Evolutionary conservation across 495 filamentous ascomycete species (phyloP), one percentile per base, ranked within the genome.

Genomic region (Xylaria nigripes): DNA sequence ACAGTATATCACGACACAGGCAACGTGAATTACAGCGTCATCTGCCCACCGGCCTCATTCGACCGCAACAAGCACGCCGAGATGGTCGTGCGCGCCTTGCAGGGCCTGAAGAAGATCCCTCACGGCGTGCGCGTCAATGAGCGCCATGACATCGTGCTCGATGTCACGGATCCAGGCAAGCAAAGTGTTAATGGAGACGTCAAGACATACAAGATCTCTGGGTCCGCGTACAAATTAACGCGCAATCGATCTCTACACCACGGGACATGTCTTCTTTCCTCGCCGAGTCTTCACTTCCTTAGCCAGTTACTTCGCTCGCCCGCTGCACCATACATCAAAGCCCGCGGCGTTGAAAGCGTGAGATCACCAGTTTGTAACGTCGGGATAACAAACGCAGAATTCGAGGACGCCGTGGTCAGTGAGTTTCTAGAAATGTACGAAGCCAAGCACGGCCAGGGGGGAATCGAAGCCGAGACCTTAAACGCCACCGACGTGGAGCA

Each of bases 21-120:
- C 22, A 98, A 98, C 68, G 76, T 94, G 46, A 98, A 98, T 67
- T 98, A 90, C 75, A 84, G 81, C 62, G 88, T 96, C 22, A 94
- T 92, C 45, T 91, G 82, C 55, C 92, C 91, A 0, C 75, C 84
- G 0, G 70, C 72, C 0, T 67, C 64, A 6, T 96, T 97, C 64
- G 83, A 89, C 38, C 80, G 92, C 6, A 80, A 96, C 69, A 86
- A 82, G 61, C 89, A 96, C 72, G 90, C 90, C 9, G 81, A 86
- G 62, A 94, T 96, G 88, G 84, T 98, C 2, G 87, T 87, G 41
- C 81, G 82, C 18, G 92, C 89, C 10, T 73, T 98, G 45, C 72
- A 77, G 40, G 57, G 61, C 1, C 77, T 79, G 45, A 22, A 18
- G 13, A 42, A 29, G 18, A 9, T 13, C 16, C 79, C 72, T 2